Evolutionary conservation across 495 filamentous ascomycete genomes (phyloP), one percentile per base, ranked within the genome.

Genomic region (Terfezia claveryi): DNA sequence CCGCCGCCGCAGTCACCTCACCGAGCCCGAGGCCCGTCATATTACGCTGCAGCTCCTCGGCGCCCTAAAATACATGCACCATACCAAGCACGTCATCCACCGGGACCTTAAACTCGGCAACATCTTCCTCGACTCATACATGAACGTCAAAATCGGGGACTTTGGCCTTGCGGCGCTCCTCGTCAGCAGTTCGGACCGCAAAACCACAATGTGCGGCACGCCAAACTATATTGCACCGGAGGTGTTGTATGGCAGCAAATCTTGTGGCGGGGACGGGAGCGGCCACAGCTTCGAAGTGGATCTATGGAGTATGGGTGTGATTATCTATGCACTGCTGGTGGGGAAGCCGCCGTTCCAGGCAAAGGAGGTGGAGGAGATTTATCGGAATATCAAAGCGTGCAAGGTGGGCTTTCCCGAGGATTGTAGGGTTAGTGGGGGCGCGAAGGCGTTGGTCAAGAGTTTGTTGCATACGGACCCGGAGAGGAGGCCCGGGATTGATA

Each of bases 211-310:
- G 51, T 99, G 92, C 59, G 92, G 92, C 36, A 96, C 92, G 11
- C 92, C 92, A 2, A 96, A 96, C 66, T 99, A 99, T 68, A 93
- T 99, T 66, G 92, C 92, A 0, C 91, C 91, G 2, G 91, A 99
- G 66, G 88, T 99, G 16, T 54, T 66, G 10, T 66, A 65, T 50
- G 62, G 61, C 23, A 56, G 11, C 12, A 27, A 51, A 8, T 12
- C 11, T 56, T 44, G 62, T 62, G 17, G 61, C 64, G 37, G 59
- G 64, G 51, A 62, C 62, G 16, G 59, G 59, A 50, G 27, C 27
- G 63, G 63, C 2, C 63, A 66, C 50, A 61, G 60, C 17, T 66
- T 62, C 56, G 83, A 84, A 64, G 91, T 99, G 8, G 91, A 99
- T 66, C 80, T 96, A 56, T 99, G 91, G 91, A 91, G 89, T 14